Percentiles rank a stretch among this genome's conserved stretches.
Conservation (phyloP, 345 rosid species). For the Capsella bursapastoris region DNA sequence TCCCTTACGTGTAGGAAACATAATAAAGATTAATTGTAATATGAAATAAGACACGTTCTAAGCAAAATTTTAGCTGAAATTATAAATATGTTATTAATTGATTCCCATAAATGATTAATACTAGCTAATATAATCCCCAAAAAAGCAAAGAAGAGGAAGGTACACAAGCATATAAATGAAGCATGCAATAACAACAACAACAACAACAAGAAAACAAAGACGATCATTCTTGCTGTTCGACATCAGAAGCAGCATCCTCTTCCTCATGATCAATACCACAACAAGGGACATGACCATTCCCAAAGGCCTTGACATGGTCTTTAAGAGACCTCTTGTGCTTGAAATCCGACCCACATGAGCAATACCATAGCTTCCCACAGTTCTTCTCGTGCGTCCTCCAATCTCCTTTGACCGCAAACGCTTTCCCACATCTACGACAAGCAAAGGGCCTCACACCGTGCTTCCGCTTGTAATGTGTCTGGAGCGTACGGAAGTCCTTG, state of each 20-base stretch:
- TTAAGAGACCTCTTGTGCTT: conserved; percentile 96
- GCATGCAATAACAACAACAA: neutral
- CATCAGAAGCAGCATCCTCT: conserved; percentile 77
- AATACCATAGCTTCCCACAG: conserved; percentile 96
- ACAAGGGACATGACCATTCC: conserved; percentile 76
- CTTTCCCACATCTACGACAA: conserved; percentile 94
- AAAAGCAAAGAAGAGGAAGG: neutral
- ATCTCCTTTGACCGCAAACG: conserved; percentile 93
- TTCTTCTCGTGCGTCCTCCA: conserved; percentile 99
- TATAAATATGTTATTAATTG: too few relatives aligned
- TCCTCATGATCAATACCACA: conserved; percentile 69
- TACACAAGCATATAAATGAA: neutral
- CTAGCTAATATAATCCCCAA: neutral
- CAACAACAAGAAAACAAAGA: neutral
- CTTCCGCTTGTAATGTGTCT: conserved; percentile 96
- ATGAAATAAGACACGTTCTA: neutral
- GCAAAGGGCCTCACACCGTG: conserved; percentile 93
- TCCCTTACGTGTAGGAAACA: neutral
- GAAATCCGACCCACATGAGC: conserved; percentile 93
- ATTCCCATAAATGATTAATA: neutral
- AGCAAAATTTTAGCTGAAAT: too few relatives aligned
- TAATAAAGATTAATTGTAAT: too few relatives aligned
- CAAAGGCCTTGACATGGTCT: conserved; percentile 91
- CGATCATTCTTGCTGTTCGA: conserved; percentile 57
- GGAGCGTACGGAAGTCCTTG: conserved; percentile 97